These are phyloP conservation scores for Ulota crispa DNA, from an alignment of 225 moss, liverwort and hornwort species.

Conservation along the genomic window DNA sequence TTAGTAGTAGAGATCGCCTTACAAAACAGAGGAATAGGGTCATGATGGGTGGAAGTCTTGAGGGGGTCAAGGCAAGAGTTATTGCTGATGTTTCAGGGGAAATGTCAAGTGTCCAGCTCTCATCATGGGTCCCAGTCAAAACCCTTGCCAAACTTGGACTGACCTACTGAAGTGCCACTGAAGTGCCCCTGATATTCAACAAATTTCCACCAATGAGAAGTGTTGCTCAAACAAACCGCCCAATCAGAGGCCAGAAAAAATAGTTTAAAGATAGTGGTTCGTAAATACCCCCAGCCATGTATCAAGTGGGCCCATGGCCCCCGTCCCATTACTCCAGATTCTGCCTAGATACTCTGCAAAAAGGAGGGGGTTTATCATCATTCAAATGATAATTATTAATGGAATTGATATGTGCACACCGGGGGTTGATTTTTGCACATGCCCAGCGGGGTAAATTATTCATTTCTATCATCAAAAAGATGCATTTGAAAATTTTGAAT, in stretches of 20 bases:
- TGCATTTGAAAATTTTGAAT: too few species aligned
- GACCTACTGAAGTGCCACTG: not conserved
- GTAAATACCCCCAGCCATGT: not conserved
- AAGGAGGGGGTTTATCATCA: not conserved
- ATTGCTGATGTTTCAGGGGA: not conserved
- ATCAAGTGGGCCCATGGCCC: not conserved
- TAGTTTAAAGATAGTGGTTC: not conserved
- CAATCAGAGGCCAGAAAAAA: not conserved
- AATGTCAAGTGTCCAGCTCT: not conserved
- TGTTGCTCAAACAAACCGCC: rapidly evolving
- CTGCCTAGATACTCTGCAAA: not conserved
- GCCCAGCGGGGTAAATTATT: too few species aligned
- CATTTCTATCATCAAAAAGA: too few species aligned
- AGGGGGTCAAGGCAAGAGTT: constrained; percentile 23
- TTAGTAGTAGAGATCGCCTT: too few species aligned
- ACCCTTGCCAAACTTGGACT: not conserved
- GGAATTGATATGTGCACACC: too few species aligned
- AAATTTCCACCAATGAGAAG: not conserved
- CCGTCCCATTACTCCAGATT: not conserved
- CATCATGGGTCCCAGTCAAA: constrained; percentile 24
- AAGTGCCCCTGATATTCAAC: not conserved
- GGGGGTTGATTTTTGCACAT: too few species aligned
- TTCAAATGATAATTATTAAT: not conserved
- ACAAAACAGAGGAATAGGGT: not conserved
- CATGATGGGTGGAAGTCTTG: constrained; percentile 25